These are phyloP conservation scores for Arabidopsis arenosa DNA, from an alignment of 345 rosid genomes.

Conservation along the genomic window DNA sequence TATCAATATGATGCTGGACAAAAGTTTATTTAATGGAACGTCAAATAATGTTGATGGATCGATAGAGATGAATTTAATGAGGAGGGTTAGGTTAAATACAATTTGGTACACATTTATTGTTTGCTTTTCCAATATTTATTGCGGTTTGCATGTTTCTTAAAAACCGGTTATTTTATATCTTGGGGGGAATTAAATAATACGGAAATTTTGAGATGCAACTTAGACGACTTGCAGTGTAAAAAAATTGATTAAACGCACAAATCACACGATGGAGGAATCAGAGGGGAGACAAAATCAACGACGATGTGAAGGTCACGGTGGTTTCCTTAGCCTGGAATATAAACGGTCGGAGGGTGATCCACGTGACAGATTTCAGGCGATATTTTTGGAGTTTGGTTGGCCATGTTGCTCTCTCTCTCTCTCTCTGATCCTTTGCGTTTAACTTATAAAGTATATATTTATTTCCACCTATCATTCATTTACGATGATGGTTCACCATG, in stretches of 20 bases:
- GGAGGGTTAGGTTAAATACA: conserved; percentile 15
- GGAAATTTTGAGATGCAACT: conserved; percentile 30
- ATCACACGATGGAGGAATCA: neutral
- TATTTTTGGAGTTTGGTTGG: conserved; percentile 31
- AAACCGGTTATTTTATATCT: neutral
- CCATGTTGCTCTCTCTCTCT: conserved; percentile 6
- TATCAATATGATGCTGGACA: no score
- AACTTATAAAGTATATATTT: neutral
- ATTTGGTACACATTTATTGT: conserved; percentile 34
- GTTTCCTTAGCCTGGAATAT: neutral
- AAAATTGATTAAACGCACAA: conserved; percentile 5
- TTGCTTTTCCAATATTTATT: conserved; percentile 25
- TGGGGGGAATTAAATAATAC: neutral
- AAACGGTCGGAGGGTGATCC: neutral
- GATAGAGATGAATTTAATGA: conserved; percentile 23
- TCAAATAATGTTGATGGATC: conserved; percentile 6
- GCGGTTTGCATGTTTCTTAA: neutral
- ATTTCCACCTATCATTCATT: neutral
- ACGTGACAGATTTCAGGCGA: conserved; percentile 20
- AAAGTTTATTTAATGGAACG: neutral
- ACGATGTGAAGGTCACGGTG: neutral
- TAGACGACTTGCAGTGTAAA: neutral
- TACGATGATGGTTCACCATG: no score
- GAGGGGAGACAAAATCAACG: conserved; percentile 29
- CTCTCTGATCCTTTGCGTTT: neutral